Base-by-base conservation (phyloP, 345 rosid species). In the Corchorus capsularis region DNA sequence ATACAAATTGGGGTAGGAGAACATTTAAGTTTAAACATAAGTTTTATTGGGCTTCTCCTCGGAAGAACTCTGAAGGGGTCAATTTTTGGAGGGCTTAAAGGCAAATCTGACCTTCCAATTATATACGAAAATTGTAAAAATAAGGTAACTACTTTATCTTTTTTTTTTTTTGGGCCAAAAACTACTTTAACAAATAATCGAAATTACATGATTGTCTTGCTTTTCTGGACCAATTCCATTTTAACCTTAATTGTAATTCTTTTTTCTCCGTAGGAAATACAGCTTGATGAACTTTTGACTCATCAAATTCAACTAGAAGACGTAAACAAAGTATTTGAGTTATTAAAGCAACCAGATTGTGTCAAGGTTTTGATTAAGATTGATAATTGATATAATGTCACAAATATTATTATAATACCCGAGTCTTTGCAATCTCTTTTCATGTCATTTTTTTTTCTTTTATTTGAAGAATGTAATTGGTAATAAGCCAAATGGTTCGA, bases 21-120 rank as follows among this genome's bases (percentile, higher is more conserved):
- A 12, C 73, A 81, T 11, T 0, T 43, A 1, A 73, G 53, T 16
- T 65, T 86, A 19, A 35, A 70, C 32, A 35, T 86, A 17, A 79
- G 64, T 66, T 61, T 65, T 68, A 11, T 54, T n/a, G 75, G 80
- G 17, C 74, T 86, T 67, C 22, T 83, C 69, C 17, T 61, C 14
- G 89, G 93, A 47, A 87, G 88, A 79, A 89, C 84, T 63, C 72
- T 86, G 32, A 87, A 79, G 79, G 97, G 87, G 1, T 74, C 87
- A 34, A 13, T 83, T 61, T 90, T 90, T n/a, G 97, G 93, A 57
- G 95, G 93, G 67, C 80, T 88, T 73, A 89, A 87, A 81, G 71
- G 79, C 49, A 88, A 83, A 63, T 81, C 88, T 3, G 85, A 90
- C 4, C 80, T 90, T 41, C 88, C 91, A n/a, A 8, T 77, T n/a